A percentile compares a stretch with the other conserved stretches of the same genome.
Conservation (phyloP, 768 basidiomycete genomes). For the Psilocybe sp. region DNA sequence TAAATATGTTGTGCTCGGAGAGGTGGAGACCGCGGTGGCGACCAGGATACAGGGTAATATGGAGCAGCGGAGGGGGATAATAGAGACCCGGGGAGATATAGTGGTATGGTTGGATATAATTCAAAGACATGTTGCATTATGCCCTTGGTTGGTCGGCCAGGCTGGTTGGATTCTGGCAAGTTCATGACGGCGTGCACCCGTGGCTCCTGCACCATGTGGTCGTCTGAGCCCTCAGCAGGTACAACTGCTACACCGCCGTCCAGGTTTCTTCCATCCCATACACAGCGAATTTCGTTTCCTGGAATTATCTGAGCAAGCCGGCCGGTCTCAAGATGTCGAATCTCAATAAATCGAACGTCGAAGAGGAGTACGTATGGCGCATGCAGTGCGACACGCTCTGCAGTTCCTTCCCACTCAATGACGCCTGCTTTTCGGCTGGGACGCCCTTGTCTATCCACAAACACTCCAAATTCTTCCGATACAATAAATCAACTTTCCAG, state of each 20-base stretch:
- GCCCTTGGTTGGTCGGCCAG: slow-evolving; percentile 38
- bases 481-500: slow-evolving; percentile 1
- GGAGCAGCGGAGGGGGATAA: slow-evolving; percentile 51
- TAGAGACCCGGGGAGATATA: slow-evolving; percentile 62
- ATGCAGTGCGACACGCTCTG: slow-evolving; percentile 88
- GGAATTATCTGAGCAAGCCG: slow-evolving; percentile 83
- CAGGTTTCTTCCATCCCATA: slow-evolving; percentile 78
- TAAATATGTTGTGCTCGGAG: slow-evolving; percentile 25
- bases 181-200: slow-evolving; percentile 89
- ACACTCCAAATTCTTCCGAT: slow-evolving; percentile 82
- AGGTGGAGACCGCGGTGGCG: slow-evolving; percentile 21
- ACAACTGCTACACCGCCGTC: slow-evolving; percentile 55
- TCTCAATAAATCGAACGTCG: slow-evolving; percentile 89
- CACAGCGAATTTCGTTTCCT: slow-evolving; percentile 80
- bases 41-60: slow-evolving; percentile 41
- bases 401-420: slow-evolving; percentile 95
- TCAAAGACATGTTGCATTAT: slow-evolving; percentile 74
- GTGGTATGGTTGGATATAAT: slow-evolving; percentile 70
- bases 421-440: slow-evolving; percentile 72
- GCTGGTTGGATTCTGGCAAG: slow-evolving; percentile 41
- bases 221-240: slow-evolving; percentile 47
- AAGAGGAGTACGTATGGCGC: slow-evolving; percentile 89
- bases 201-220: slow-evolving; percentile 69
- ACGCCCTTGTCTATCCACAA: slow-evolving; percentile 91
- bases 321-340: slow-evolving; percentile 82